Evolutionary conservation across 2,329 filamentous ascomycete species (phyloP).

Genomic region (Sporothrix curviconia): DNA sequence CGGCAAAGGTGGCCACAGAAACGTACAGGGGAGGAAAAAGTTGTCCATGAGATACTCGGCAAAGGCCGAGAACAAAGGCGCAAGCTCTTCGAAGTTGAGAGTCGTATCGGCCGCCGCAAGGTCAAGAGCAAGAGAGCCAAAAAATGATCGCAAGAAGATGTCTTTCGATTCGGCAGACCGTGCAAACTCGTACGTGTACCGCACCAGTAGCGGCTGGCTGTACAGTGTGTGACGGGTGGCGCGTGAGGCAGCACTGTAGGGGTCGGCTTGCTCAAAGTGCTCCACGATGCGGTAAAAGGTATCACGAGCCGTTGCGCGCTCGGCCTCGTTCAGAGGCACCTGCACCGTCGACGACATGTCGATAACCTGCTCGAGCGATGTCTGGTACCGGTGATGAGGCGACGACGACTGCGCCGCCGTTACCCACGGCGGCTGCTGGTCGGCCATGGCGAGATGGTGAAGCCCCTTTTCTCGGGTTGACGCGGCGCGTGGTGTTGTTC

Average conservation of each 20-base stretch:
- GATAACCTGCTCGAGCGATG: slow-evolving; percentile 20
- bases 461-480: too few species aligned
- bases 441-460: too few species aligned
- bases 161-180: slow-evolving; percentile 22
- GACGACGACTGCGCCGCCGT: too few species aligned
- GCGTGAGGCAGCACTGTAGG: not conserved
- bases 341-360: slow-evolving; percentile 14
- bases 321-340: slow-evolving; percentile 11
- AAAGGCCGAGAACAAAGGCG: slow-evolving; percentile 20
- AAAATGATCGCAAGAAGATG: slow-evolving; percentile 24
- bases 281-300: slow-evolving; percentile 21
- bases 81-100: slow-evolving; percentile 18
- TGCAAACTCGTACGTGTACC: slow-evolving; percentile 24
- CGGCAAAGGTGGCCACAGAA: too few species aligned
- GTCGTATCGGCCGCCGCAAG: too few species aligned
- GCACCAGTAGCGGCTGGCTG: slow-evolving; percentile 22
- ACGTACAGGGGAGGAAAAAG: slow-evolving; percentile 25
- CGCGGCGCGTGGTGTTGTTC: too few species aligned
- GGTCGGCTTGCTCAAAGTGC: slow-evolving; percentile 16
- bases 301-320: slow-evolving; percentile 16
- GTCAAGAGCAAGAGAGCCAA: too few species aligned
- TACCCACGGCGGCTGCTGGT: too few species aligned
- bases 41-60: slow-evolving; percentile 24
- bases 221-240: slow-evolving; percentile 10
- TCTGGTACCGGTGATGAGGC: slow-evolving; percentile 19